Conservation (phyloP, 805 yeast genomes). For the Kodamaea kaohsiungensis region DNA sequence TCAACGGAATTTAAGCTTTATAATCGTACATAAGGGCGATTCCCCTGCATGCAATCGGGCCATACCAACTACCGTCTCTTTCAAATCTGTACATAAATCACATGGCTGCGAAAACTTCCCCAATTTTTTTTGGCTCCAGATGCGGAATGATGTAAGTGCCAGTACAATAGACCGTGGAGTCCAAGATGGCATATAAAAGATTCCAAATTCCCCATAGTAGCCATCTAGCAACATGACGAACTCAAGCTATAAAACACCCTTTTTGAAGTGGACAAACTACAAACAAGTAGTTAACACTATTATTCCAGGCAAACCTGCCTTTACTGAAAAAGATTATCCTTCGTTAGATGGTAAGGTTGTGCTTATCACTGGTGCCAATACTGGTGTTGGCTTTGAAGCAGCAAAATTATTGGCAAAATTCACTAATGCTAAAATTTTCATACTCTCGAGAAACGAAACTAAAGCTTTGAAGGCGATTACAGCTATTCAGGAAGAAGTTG, state of each 20-base stretch:
- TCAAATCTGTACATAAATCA: neutral
- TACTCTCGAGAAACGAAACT: constrained; percentile 34
- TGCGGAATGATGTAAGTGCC: neutral
- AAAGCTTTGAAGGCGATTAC: constrained; percentile 32
- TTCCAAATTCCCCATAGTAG: neutral
- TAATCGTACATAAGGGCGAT: neutral
- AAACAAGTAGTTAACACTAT: constrained; percentile 5
- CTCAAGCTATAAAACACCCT: neutral
- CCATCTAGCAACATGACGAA: neutral
- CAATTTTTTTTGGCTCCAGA: neutral
- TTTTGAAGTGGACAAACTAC: constrained; percentile 5
- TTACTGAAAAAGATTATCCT: constrained; percentile 35
- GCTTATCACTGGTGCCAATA: constrained; percentile 40
- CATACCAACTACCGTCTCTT: neutral
- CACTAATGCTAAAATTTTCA: constrained; percentile 36
- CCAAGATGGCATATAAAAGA: neutral
- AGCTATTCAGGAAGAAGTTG: constrained; percentile 21
- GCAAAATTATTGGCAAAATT: constrained; percentile 27
- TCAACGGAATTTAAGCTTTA: neutral
- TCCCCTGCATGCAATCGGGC: neutral
- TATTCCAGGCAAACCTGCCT: constrained; percentile 19
- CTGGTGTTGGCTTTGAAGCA: constrained; percentile 35
- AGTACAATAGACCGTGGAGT: no score
- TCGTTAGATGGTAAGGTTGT: constrained; percentile 37
- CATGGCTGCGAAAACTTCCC: constrained; percentile 1